phyloP scores from a whole-genome alignment of 2,329 filamentous ascomycete species.

The Hypocrella siamensis region DNA sequence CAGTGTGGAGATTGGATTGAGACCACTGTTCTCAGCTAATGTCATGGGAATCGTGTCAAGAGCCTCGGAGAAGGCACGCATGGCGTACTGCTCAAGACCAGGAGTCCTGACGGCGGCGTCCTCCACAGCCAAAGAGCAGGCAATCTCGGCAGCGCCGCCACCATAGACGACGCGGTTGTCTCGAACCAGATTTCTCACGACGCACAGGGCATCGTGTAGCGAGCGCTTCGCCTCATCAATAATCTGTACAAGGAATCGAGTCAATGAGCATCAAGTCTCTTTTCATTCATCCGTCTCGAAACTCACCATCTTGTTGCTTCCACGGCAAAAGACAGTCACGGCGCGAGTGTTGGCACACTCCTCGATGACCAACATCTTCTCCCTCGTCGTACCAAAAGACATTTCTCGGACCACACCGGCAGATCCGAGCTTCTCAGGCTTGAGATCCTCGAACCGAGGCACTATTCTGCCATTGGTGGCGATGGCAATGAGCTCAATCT shows the following conservation, averaged over 20 bases:
- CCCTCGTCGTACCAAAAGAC: conserved; percentile 90
- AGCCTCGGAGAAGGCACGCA: conserved; percentile 94
- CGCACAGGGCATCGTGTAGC: conserved; percentile 91
- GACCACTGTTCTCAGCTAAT: conserved; percentile 88
- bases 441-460: conserved; percentile 90
- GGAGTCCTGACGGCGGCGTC: conserved; percentile 89
- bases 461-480: conserved; percentile 97
- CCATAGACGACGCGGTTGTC: conserved; percentile 98
- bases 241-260: conserved; percentile 41
- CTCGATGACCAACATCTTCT: conserved; percentile 99
- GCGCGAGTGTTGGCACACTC: conserved; percentile 96
- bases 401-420: conserved; percentile 89
- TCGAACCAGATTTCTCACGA: conserved; percentile 86
- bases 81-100: conserved; percentile 96
- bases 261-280: neutral
- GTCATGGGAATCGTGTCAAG: conserved; percentile 91
- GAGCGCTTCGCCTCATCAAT: conserved; percentile 98
- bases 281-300: neutral
- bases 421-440: conserved; percentile 73
- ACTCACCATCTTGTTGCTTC: conserved; percentile 97
- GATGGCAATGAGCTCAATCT: conserved; percentile 97
- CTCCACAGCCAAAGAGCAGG: conserved; percentile 90
- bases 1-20: conserved; percentile 90
- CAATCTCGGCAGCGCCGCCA: conserved; percentile 90
- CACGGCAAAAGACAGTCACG: conserved; percentile 89